Conservation (phyloP, 2,329 filamentous ascomycete genomes). For the Lizonia empirigonia region DNA sequence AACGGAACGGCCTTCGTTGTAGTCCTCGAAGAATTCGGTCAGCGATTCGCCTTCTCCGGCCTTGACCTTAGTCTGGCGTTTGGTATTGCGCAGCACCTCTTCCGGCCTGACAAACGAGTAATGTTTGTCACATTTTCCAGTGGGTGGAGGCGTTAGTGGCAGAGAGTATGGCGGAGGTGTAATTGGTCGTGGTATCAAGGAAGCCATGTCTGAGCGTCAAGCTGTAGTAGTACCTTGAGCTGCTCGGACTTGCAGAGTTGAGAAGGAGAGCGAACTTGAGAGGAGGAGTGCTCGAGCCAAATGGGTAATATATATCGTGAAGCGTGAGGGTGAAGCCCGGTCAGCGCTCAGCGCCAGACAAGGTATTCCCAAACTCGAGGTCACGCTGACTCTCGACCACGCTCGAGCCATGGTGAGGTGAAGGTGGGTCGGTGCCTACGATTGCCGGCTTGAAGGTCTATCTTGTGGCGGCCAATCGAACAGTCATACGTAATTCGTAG, state of each 20-base stretch:
- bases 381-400: background rate
- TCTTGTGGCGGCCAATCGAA: too few relatives aligned
- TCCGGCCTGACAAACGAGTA: background rate
- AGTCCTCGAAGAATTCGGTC: background rate
- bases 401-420: slow-evolving; percentile 1
- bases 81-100: background rate
- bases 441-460: background rate
- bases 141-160: slow-evolving; percentile 31
- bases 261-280: background rate
- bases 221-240: background rate
- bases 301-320: background rate
- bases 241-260: background rate
- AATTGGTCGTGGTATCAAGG: slow-evolving; percentile 2
- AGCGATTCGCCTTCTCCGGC: background rate
- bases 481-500: too few relatives aligned
- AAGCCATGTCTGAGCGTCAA: background rate
- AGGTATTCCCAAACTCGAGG: background rate
- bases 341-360: background rate
- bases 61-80: background rate
- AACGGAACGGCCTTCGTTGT: background rate
- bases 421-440: background rate
- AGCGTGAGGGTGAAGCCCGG: background rate
- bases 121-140: slow-evolving; percentile 16
- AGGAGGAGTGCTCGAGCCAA: background rate
- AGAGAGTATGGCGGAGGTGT: slow-evolving; percentile 17